phyloP scores from a whole-genome alignment of 257 asterid genomes.

The Mentha longifolia region DNA sequence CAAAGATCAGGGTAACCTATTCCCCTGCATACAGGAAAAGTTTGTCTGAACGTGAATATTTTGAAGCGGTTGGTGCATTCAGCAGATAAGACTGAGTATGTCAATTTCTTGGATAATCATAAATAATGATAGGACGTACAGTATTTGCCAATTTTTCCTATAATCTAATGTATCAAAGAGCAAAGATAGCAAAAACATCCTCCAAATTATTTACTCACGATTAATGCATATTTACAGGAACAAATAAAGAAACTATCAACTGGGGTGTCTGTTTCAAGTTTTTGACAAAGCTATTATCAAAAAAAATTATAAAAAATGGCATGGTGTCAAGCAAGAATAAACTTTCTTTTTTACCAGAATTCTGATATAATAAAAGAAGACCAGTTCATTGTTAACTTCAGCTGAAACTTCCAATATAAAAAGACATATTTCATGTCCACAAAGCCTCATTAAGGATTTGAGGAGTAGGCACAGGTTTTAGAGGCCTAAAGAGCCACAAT shows the following conservation, averaged over 20 bases:
- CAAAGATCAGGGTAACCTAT: constrained; percentile 93
- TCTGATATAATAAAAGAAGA: background rate
- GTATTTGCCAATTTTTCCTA: background rate
- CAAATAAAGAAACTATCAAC: constrained; percentile 5
- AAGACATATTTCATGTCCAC: background rate
- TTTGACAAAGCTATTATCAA: constrained; percentile 13
- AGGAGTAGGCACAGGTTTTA: constrained; percentile 1
- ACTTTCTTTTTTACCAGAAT: background rate
- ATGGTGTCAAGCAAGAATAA: background rate
- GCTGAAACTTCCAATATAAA: background rate
- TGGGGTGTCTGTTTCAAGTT: constrained; percentile 17
- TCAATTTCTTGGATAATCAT: constrained; percentile 11
- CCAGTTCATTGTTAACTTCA: background rate
- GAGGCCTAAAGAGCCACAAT: background rate
- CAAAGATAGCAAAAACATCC: constrained; percentile 17
- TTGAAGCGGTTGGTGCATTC: constrained; percentile 27
- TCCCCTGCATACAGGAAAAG: constrained; percentile 64
- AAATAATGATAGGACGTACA: background rate
- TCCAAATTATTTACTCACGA: background rate
- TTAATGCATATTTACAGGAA: constrained; percentile 13
- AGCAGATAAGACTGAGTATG: constrained; percentile 12
- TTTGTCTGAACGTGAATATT: constrained; percentile 24
- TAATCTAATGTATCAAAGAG: constrained; percentile 15
- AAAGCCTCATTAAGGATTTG: background rate
- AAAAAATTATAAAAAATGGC: background rate